Base-by-base conservation (phyloP, 2,329 filamentous ascomycete species). In the Rachicladosporium sp. region DNA sequence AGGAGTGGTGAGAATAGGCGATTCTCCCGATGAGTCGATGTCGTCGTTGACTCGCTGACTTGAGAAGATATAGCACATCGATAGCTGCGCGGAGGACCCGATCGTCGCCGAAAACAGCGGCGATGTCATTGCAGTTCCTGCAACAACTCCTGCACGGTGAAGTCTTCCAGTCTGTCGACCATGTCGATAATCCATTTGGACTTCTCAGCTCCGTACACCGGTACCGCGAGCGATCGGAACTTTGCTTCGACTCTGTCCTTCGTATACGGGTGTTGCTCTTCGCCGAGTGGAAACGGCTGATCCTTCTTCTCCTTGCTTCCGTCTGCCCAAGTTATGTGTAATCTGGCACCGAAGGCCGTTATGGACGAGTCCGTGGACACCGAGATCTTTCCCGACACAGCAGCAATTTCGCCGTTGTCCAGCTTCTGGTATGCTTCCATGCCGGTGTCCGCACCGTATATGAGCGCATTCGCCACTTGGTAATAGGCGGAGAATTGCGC, bases 401-500 rank as follows among this genome's bases (percentile, higher is more conserved):
- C 36, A 36, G 45, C 35, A 9, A 55, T 51, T 2, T 42, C 40
- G 10, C 31, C n/a, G 38, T 55, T 48, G 8, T 37, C 33, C 13
- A 56, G 44, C 23, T 50, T 53, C 21, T 47, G 37, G 31, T 56
- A 56, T 4, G 53, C 47, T 31, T 49, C 37, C 40, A 53, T 48
- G 10, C 54, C 52, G 1, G 50, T 56, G 12, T 36, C 45, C 0
- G 54, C 51, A 11, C 54, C 54, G 38, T 56, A 50, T 19, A 54
- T 37, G 6, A 56, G 39, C 1, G 54, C 49, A 30, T 53, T 47
- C 3, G 57, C 55, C 1, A 53, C 50, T 29, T 59, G 57, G 40
- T 56, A 62, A 10, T 76, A 71, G 1, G 49, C 46, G 7, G 48
- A 45, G 3, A 75, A 65, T 13, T 73, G 65, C 34, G 78, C 74